Evolutionary conservation across 2,329 filamentous ascomycete species (phyloP).

Genomic region (Fusarium pseudoanthophilum): DNA sequence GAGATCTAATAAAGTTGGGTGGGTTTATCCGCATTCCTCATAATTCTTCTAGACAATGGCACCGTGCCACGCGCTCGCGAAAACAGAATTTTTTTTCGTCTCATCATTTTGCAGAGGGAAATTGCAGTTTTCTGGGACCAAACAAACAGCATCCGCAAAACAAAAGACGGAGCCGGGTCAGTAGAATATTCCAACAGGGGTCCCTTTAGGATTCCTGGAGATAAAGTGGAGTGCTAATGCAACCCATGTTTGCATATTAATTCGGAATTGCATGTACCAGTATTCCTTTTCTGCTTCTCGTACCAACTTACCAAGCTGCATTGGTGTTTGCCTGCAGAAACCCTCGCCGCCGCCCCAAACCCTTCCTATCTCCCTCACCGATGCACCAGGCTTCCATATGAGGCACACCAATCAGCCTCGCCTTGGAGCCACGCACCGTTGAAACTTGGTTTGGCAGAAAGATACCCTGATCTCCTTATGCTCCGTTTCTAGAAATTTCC

Average conservation of each 20-base stretch:
- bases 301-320: conserved; percentile 36
- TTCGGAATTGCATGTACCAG: conserved; percentile 10
- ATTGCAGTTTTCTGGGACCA: background rate
- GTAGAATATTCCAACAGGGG: conserved; percentile 11
- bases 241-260: conserved; percentile 12
- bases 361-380: conserved; percentile 29
- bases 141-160: background rate
- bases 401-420: conserved; percentile 13
- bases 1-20: conserved; percentile 31
- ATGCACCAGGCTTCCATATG: conserved; percentile 14
- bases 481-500: background rate
- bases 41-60: background rate
- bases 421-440: background rate
- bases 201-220: conserved; percentile 19
- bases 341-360: conserved; percentile 5
- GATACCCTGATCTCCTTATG: background rate
- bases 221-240: conserved; percentile 17
- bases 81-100: background rate
- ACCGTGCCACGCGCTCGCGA: background rate
- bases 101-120: background rate
- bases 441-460: conserved; percentile 2
- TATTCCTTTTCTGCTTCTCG: conserved; percentile 15
- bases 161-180: conserved; percentile 1
- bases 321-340: conserved; percentile 40
- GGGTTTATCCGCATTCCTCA: conserved; percentile 35